Percentiles rank a stretch among this genome's conserved stretches.
Evolutionary conservation across 805 yeast genomes (phyloP).

Genomic region (Lachancea lanzarotensis): DNA sequence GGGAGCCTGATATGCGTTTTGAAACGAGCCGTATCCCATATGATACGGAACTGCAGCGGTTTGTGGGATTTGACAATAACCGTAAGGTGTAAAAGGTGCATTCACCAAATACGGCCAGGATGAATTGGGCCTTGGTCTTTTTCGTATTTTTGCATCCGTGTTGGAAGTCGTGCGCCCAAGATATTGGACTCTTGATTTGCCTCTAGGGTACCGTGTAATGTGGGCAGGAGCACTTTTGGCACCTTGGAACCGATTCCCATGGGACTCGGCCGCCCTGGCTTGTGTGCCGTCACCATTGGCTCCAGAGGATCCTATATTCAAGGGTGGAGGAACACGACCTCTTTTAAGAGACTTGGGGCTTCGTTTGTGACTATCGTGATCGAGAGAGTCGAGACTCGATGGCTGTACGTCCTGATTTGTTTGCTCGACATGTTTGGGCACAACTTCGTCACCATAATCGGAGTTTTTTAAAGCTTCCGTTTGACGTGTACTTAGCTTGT

Average conservation of each 20-base stretch:
- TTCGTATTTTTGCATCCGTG: not conserved
- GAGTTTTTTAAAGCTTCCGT: not conserved
- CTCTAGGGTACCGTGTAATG: constrained; percentile 19
- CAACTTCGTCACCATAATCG: not conserved
- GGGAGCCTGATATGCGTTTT: constrained; percentile 1
- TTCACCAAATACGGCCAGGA: constrained; percentile 1
- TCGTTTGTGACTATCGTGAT: not conserved
- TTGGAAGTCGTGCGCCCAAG: constrained; percentile 15
- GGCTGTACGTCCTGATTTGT: not conserved
- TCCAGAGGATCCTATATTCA: constrained; percentile 9
- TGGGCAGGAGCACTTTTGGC: constrained; percentile 25
- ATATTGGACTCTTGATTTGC: constrained; percentile 26
- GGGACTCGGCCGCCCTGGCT: not conserved
- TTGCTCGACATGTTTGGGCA: not conserved
- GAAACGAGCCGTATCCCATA: constrained; percentile 1
- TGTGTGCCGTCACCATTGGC: not conserved
- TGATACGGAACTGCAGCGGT: constrained; percentile 6
- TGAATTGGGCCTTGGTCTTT: not conserved
- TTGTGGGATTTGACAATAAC: not conserved
- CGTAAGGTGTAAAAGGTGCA: constrained; percentile 5
- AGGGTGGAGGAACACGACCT: constrained; percentile 24
- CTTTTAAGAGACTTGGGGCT: constrained; percentile 21
- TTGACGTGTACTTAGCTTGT: constrained; percentile 4
- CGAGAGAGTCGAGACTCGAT: not conserved
- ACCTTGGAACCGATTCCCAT: not conserved